Evolutionary conservation across 2,329 filamentous ascomycete species (phyloP), one percentile per base, ranked within the genome.

Genomic region (Sarocladium oryzae): DNA sequence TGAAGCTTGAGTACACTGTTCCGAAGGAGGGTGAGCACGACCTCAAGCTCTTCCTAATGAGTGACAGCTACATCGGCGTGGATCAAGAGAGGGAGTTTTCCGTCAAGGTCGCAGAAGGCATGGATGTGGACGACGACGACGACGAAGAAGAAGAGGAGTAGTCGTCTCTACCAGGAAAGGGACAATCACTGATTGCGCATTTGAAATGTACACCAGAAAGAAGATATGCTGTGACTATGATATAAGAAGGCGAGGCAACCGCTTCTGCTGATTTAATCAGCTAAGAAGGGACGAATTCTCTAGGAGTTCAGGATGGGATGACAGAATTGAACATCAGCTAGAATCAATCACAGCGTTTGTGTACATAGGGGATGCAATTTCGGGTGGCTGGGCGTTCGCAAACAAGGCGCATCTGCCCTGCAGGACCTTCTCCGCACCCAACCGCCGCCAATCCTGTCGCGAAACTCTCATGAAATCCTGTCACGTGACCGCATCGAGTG

Each of bases 11-110:
- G 70, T 95, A 91, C 66, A 89, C 89, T 23, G 86, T 97, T 50
- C 89, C 89, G 21, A 84, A 81, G 55, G 79, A 89, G 23, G 93
- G 93, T 49, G 81, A 89, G 64, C 89, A 96, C 67, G 83, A 91
- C 54, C 70, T 99, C 63, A 96, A 92, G 67, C 74, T 97, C 56
- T 96, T 89, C 71, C 74, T 99, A 65, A 96, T 99, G 86, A 93
- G 91, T 66, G 93, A 99, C 71, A 92, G 88, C 67, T 99, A 99
- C 67, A 81, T 96, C 32, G 93, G 93, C 23, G 90, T 99, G 50
- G 95, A 99, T 71, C 93, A 99, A 71, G 95, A 95, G 63, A 89
- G 91, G 51, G 82, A 83, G 4, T 97, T 99, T 67, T 85, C 81
- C 52, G 84, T 99, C 40, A 85, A 80, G 50, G 93, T 88, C 24